Conservation (phyloP, 1,284 basidiomycete genomes). For the Ganoderma sinense region DNA sequence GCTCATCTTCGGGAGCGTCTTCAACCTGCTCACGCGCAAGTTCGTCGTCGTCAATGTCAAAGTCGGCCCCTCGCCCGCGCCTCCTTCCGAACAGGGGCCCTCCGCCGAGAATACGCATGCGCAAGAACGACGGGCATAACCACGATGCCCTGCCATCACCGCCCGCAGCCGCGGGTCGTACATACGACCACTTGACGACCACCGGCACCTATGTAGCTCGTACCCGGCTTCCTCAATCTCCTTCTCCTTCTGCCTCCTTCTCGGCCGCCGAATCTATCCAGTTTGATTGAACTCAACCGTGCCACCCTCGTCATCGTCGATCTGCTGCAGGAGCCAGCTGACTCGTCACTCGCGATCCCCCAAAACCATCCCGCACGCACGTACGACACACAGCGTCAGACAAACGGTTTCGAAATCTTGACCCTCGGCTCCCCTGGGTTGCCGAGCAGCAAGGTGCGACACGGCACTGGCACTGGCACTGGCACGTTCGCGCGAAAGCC, state of each 20-base stretch:
- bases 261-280: conserved; percentile 3
- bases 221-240: not conserved
- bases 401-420: not conserved
- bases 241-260: not conserved
- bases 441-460: conserved; percentile 15
- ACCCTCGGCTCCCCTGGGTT: conserved; percentile 5
- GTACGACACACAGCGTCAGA: not conserved
- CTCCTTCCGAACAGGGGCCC: not conserved
- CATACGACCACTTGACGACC: not conserved
- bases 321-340: conserved; percentile 7
- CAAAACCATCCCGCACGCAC: not conserved
- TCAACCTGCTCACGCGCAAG: conserved; percentile 86
- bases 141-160: not conserved
- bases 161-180: not conserved
- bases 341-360: conserved; percentile 1
- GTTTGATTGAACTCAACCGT: not conserved
- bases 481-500: conserved; percentile 1
- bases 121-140: not conserved
- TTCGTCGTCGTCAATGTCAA: conserved; percentile 66
- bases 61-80: conserved; percentile 20
- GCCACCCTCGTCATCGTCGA: not conserved
- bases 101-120: not conserved
- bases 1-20: conserved; percentile 91
- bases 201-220: not conserved
- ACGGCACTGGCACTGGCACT: too few species aligned